These are phyloP conservation scores for Zygoascus sp. DNA, from an alignment of 1,139 yeast genomes.

Conservation along the genomic window DNA sequence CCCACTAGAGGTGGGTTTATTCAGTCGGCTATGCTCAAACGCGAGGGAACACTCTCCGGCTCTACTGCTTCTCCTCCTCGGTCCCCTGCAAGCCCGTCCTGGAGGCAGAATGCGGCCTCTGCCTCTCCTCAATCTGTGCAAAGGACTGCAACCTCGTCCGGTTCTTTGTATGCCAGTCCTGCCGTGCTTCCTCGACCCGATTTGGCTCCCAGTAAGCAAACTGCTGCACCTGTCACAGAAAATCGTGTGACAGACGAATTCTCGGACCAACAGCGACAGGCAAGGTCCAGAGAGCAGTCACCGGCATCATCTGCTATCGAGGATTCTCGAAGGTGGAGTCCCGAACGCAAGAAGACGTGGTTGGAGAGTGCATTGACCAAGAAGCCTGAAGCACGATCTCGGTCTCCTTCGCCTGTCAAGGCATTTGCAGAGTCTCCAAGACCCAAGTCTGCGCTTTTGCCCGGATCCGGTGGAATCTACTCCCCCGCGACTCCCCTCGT, in stretches of 20 bases:
- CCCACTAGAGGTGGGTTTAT: conserved; percentile 32
- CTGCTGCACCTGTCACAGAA: not conserved
- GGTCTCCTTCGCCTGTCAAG: conserved; percentile 18
- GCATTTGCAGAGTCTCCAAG: conserved; percentile 7
- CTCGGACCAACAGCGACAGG: too few relatives aligned
- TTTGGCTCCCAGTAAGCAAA: not conserved
- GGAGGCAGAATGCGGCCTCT: not conserved
- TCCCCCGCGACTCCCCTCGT: conserved; percentile 11
- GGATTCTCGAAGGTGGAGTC: conserved; percentile 28
- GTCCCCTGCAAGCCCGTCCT: not conserved
- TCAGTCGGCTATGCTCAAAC: conserved; percentile 31
- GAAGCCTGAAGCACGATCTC: conserved; percentile 12
- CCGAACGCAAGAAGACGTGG: conserved; percentile 31
- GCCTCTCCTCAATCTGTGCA: too few relatives aligned
- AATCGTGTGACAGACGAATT: not conserved
- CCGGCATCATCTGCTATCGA: not conserved
- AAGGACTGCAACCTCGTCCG: not conserved
- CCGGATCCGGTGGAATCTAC: conserved; percentile 9
- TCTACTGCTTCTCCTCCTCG: conserved; percentile 5
- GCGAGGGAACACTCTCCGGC: conserved; percentile 22
- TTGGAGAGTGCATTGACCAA: conserved; percentile 31
- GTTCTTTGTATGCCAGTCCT: not conserved
- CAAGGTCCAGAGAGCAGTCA: not conserved
- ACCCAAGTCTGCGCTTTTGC: conserved; percentile 4
- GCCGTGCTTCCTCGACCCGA: not conserved